Percentiles rank a stretch among this genome's conserved stretches.
Evolutionary conservation across 805 yeast genomes (phyloP).

Genomic region (Starmerella tilneyi): DNA sequence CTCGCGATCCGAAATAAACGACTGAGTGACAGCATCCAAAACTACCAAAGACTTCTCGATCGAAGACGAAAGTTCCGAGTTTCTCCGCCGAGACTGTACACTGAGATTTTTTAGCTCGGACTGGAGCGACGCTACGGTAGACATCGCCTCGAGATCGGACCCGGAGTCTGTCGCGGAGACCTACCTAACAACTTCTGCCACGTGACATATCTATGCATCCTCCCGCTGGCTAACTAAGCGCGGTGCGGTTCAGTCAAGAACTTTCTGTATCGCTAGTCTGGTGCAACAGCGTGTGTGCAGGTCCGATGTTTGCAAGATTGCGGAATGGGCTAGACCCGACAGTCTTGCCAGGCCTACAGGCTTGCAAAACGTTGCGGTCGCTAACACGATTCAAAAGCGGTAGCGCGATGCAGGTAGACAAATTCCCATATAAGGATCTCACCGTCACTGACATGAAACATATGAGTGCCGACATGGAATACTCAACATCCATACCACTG

Average conservation of each 20-base stretch:
- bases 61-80: constrained; percentile 48
- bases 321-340: not conserved
- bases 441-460: constrained; percentile 20
- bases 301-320: not conserved
- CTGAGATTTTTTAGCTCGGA: constrained; percentile 52
- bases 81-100: constrained; percentile 62
- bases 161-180: too few species aligned
- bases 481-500: constrained; percentile 24
- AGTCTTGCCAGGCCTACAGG: not conserved
- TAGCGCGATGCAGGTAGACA: constrained; percentile 14
- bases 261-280: not conserved
- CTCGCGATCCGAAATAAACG: constrained; percentile 10
- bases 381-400: constrained; percentile 14
- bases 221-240: not conserved
- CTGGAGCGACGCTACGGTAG: constrained; percentile 30
- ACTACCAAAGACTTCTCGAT: constrained; percentile 22
- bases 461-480: constrained; percentile 24
- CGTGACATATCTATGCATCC: too few species aligned
- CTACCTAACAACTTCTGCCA: too few species aligned
- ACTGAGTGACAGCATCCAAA: constrained; percentile 17
- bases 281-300: constrained; percentile 2
- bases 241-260: not conserved
- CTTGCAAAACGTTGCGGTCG: not conserved
- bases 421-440: constrained; percentile 23
- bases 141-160: constrained; percentile 17